Evolutionary conservation across 441 rosid genomes (phyloP), one percentile per base, ranked within the genome.

Genomic region (Kokia cookei): DNA sequence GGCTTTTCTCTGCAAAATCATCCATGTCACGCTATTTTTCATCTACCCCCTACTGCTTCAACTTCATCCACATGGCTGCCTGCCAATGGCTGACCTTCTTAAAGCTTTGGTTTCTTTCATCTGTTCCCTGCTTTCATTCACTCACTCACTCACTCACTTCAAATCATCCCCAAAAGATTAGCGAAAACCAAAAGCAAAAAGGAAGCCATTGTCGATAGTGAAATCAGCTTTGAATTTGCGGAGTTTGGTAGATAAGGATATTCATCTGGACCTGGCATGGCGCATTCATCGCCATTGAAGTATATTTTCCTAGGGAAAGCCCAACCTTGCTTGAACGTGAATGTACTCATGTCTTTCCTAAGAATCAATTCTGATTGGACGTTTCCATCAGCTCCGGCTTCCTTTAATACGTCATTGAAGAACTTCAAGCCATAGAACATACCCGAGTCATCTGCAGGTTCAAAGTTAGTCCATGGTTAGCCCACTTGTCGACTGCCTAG

Each of bases 381-480:
- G 66, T 86, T 82, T 63, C 92, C 96, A 45, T 78, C 76, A 7
- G 76, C 73, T 3, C 90, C 89, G 1, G 87, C 89, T 81, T 86
- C 83, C 86, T 75, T 80, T 14, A 84, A 75, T 0, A 73, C 55
- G 62, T 85, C 92, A 60, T 89, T 89, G 37, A 40, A 82, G 43
- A 64, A 85, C 57, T 88, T 82, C 3, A 82, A 73, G 4, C 93
- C 93, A 65, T 66, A 87, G 54, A 90, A 89, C 90, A 91, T 87
- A 29, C 86, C 89, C 5, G 82, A 82, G 71, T 89, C 93, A 79
- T 91, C 91, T 89, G 88, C 86, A 77, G 3, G 24, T 3, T 15
- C 5, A 47, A 70, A 2, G 27, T 67, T 27, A 48, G 71, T 35
- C 42, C n/a, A 17, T 35, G n/a, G 10, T 13, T 67, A 67, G 15